Conservation (phyloP, 345 rosid species). For the Eucalyptus lansdowneana region DNA sequence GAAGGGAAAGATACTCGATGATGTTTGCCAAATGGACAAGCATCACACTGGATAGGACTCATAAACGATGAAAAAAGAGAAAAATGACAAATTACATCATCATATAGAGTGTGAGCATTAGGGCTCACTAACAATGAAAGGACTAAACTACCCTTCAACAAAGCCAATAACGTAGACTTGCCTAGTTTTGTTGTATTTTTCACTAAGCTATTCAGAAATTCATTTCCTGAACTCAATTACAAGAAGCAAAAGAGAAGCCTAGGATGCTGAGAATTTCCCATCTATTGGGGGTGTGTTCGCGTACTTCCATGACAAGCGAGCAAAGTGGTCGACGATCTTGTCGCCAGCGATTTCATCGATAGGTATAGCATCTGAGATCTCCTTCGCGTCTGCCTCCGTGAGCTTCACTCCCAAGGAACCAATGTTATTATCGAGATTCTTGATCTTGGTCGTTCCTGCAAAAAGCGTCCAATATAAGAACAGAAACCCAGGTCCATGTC, state of each 20-base stretch:
- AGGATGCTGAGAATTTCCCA: neutral
- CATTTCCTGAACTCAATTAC: neutral
- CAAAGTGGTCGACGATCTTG: neutral
- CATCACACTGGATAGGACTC: too few relatives aligned
- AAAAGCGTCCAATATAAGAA: neutral
- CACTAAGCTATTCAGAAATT: neutral
- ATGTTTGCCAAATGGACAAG: too few relatives aligned
- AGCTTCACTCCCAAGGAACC: constrained; percentile 27
- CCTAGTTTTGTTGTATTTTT: neutral
- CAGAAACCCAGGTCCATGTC: neutral
- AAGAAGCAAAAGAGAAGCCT: neutral
- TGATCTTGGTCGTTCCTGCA: constrained; percentile 36
- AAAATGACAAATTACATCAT: too few relatives aligned
- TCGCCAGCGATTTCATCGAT: constrained; percentile 13
- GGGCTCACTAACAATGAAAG: too few relatives aligned
- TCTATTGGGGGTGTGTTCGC: constrained; percentile 10
- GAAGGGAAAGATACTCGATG: too few relatives aligned
- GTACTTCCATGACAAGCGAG: constrained; percentile 4
- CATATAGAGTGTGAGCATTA: too few relatives aligned
- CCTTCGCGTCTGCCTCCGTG: constrained; percentile 14
- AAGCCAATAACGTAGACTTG: neutral
- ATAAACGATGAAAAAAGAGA: too few relatives aligned
- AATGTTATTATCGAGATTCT: constrained; percentile 33
- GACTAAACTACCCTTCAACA: too few relatives aligned
- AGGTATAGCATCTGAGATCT: constrained; percentile 8